Evolutionary conservation across 1,284 basidiomycete genomes (phyloP).

Genomic region (Ceratobasidium sp.): DNA sequence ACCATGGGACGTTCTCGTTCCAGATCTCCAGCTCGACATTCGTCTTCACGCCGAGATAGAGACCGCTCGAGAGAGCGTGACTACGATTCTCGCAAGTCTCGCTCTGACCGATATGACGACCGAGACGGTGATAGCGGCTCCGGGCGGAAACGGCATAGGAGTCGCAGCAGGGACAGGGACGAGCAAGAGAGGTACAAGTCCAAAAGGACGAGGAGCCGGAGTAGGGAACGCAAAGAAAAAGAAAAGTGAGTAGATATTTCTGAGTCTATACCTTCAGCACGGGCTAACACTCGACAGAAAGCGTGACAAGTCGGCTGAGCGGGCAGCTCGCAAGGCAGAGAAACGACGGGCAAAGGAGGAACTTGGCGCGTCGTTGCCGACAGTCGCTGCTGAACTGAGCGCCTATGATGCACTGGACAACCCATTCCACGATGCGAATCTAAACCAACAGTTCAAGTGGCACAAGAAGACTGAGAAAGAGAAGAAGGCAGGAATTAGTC

Average conservation of each 20-base stretch:
- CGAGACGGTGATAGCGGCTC: slow-evolving; percentile 52
- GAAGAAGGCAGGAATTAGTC: slow-evolving; percentile 84
- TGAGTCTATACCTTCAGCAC: no score
- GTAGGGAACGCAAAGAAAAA: slow-evolving; percentile 51
- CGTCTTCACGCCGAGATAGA: slow-evolving; percentile 31
- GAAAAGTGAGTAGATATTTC: slow-evolving; percentile 53
- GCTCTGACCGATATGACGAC: slow-evolving; percentile 47
- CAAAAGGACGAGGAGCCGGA: slow-evolving; percentile 52
- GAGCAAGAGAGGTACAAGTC: slow-evolving; percentile 45
- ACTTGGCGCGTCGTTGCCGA: slow-evolving; percentile 75
- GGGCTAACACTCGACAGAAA: slow-evolving; percentile 47
- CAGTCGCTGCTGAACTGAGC: slow-evolving; percentile 85
- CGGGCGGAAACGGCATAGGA: slow-evolving; percentile 50
- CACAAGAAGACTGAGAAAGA: slow-evolving; percentile 99
- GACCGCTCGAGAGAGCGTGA: slow-evolving; percentile 45
- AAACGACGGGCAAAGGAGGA: slow-evolving; percentile 85
- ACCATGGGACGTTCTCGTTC: slow-evolving; percentile 41
- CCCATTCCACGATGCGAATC: slow-evolving; percentile 96
- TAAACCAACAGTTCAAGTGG: slow-evolving; percentile 96
- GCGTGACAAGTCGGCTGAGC: slow-evolving; percentile 61
- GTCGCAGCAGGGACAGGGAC: slow-evolving; percentile 50
- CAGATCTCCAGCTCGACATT: slow-evolving; percentile 21
- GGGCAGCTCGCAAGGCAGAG: slow-evolving; percentile 82
- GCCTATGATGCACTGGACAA: slow-evolving; percentile 96
- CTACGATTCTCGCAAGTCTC: slow-evolving; percentile 43